Evolutionary conservation across 495 filamentous ascomycete species (phyloP).

Genomic region (Xeromyces bisporus): DNA sequence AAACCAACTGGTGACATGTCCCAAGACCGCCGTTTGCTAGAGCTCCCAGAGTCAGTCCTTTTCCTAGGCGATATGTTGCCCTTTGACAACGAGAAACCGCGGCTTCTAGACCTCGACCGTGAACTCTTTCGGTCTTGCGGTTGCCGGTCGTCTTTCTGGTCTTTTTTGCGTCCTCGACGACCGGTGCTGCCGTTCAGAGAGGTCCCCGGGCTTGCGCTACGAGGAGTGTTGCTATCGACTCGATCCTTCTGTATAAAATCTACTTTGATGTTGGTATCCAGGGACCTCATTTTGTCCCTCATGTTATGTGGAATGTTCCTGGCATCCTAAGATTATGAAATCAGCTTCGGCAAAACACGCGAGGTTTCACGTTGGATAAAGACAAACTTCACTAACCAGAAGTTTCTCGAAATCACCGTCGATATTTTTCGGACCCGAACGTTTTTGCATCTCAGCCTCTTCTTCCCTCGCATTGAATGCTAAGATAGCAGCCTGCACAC

Average conservation of each 20-base stretch:
- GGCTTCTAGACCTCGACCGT: constrained; percentile 48
- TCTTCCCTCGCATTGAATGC: constrained; percentile 37
- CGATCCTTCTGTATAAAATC: constrained; percentile 87
- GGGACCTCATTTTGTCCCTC: constrained; percentile 77
- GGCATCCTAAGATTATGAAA: constrained; percentile 46
- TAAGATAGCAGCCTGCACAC: constrained; percentile 51
- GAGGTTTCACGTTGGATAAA: too few relatives aligned
- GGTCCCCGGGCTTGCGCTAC: constrained; percentile 15
- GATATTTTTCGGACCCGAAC: constrained; percentile 28
- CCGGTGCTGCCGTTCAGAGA: constrained; percentile 19
- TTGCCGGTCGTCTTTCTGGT: constrained; percentile 21
- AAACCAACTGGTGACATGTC: constrained; percentile 28
- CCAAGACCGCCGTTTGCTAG: constrained; percentile 23
- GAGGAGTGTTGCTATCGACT: constrained; percentile 37
- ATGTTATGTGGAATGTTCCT: constrained; percentile 88
- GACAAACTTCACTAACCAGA: constrained; percentile 21
- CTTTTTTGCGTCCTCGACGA: constrained; percentile 26
- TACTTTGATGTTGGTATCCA: constrained; percentile 79
- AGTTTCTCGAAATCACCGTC: constrained; percentile 35
- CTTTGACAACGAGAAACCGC: constrained; percentile 60
- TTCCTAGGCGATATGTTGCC: constrained; percentile 38
- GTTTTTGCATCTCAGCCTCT: constrained; percentile 24
- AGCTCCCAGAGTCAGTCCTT: constrained; percentile 27
- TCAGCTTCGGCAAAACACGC: too few relatives aligned
- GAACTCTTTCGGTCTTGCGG: constrained; percentile 39